A percentile compares a stretch with the other conserved stretches of the same genome.
Evolutionary conservation across 164 flowering plant species (phyloP).

Genomic region (Berberis vulgaris): DNA sequence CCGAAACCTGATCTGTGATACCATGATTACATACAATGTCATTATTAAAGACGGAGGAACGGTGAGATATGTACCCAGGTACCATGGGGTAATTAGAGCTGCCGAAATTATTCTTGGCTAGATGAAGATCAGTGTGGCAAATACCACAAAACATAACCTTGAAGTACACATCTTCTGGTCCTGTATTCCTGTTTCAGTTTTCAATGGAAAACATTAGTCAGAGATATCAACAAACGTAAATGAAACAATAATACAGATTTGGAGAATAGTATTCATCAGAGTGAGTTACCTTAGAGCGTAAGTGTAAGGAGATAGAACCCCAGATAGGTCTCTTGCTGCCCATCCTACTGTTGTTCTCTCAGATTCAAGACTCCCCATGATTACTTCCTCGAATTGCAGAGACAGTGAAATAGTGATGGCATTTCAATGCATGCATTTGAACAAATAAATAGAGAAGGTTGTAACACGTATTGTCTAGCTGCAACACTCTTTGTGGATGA

Average conservation of each 20-base stretch:
- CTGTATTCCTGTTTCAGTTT: slow-evolving; percentile 50
- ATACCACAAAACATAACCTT: slow-evolving; percentile 15
- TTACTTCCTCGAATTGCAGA: not conserved
- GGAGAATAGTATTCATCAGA: not conserved
- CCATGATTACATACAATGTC: not conserved
- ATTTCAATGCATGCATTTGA: not conserved
- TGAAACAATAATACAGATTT: not conserved
- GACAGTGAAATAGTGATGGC: not conserved
- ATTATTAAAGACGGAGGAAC: not conserved
- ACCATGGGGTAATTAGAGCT: slow-evolving; percentile 18
- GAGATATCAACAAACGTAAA: not conserved
- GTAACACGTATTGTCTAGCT: no score
- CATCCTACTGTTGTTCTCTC: slow-evolving; percentile 13
- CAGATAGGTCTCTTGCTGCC: slow-evolving; percentile 17
- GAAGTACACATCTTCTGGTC: slow-evolving; percentile 70
- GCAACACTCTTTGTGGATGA: no score
- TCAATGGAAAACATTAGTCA: not conserved
- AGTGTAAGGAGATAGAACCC: slow-evolving; percentile 14
- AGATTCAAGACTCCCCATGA: slow-evolving; percentile 10
- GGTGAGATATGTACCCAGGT: slow-evolving; percentile 22
- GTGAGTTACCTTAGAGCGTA: slow-evolving; percentile 6
- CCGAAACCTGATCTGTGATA: no score
- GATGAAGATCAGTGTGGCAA: slow-evolving; percentile 16
- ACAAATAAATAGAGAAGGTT: no score
- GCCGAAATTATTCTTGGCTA: slow-evolving; percentile 16